Evolutionary conservation across 306 rosid genomes (phyloP), one percentile per base, ranked within the genome.

Genomic region (Nissolia schottii): DNA sequence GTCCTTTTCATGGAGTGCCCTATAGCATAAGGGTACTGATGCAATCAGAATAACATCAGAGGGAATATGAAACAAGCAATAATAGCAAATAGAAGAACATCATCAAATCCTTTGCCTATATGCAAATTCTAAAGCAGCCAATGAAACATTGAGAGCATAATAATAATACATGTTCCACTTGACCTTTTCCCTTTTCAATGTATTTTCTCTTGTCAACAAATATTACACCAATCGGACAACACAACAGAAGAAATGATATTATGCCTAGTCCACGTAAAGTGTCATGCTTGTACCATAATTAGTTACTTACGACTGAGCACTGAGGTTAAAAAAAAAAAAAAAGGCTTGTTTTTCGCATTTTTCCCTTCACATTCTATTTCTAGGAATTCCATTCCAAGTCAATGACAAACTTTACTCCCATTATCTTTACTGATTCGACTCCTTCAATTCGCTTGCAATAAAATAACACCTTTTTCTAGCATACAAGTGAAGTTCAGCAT

Each of bases 1-100:
- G 41, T 94, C 97, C 80, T 73, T 91, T 79, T 94, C 98, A 77
- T 94, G 98, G 68, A 94, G 98, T 34, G 98, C 98, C 87, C 98
- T 94, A 89, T 46, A 35, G 71, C 12, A 79, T 7, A 48, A 74
- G 60, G 69, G 75, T 23, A 51, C 11, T 57, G 64, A 77, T 75
- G 82, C 73, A 28, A 71, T 72, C 79, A 77, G 65, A 72, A 27
- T 10, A 64, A 13, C 49, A 20, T 66, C 23, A 70, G 14, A 76
- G 62, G 66, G 72, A 23, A 53, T 54, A 69, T 46, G 27, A 27
- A 72, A 75, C 50, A 32, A 43, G 25, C 69, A 75, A 55, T 34
- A 4, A n/a, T n/a, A n/a, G n/a, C n/a, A n/a, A n/a, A n/a, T n/a
- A n/a, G n/a, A n/a, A 16, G 14, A 74, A 49, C 24, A 43, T 23